Conservation (phyloP, 441 rosid genomes). For the Populus hybrid region DNA sequence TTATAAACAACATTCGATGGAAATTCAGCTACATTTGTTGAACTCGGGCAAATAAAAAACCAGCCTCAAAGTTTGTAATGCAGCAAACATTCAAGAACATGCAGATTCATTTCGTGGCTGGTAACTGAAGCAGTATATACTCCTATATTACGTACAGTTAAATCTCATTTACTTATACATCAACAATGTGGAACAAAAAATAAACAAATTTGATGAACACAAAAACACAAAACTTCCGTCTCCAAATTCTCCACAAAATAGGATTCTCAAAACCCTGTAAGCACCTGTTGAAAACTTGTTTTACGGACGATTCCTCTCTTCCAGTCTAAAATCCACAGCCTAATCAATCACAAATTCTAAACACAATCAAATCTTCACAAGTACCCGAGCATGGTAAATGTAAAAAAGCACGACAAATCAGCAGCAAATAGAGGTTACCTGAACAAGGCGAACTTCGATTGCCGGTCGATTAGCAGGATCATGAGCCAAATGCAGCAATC, state of each 20-base stretch:
- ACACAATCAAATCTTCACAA: constrained; percentile 2
- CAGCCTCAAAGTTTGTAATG: neutral
- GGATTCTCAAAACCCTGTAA: neutral
- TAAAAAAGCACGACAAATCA: neutral
- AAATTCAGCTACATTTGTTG: neutral
- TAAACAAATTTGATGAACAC: neutral
- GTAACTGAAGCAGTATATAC: neutral
- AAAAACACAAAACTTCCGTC: neutral
- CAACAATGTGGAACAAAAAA: neutral
- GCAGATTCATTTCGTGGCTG: neutral
- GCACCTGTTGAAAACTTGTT: neutral
- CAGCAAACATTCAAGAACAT: neutral
- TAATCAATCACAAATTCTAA: neutral
- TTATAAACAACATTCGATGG: neutral
- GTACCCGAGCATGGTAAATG: neutral
- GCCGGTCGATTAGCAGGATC: constrained; percentile 74
- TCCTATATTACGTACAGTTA: neutral
- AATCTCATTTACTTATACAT: neutral
- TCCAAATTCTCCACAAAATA: neutral
- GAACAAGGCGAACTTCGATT: constrained; percentile 80
- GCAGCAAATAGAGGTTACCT: constrained; percentile 33
- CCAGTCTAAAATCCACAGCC: neutral
- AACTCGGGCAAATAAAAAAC: neutral
- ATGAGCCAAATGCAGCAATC: constrained; percentile 72
- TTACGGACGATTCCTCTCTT: neutral